Evolutionary conservation across 345 rosid species (phyloP), one percentile per base, ranked within the genome.

Genomic region (Mangifera indica): DNA sequence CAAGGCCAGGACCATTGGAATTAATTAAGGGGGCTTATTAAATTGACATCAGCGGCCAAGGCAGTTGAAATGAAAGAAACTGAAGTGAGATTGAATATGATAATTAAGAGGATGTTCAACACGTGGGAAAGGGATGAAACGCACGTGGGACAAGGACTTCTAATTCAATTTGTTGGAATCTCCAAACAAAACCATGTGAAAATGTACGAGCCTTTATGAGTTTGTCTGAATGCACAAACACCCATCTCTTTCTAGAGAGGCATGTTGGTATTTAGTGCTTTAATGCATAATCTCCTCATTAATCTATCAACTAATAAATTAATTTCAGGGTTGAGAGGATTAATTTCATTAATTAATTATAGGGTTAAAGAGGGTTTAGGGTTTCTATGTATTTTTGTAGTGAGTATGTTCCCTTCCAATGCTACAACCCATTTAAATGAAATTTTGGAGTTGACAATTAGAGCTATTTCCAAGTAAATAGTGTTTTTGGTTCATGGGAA

Each of bases 361-460:
- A n/a, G 37, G 1, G 13, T 29, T 14, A 24, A 69, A 37, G 42
- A 5, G 42, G 42, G 42, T 53, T 51, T 75, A 72, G 32, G 62
- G 68, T 60, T 77, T 74, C 74, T 67, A 81, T 64, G 74, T 52
- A 22, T 60, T 22, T 55, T 17, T 59, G 74, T 48, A 62, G 34
- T 66, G 77, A 73, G 74, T 69, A 61, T 81, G 87, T 66, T 63
- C 59, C 81, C 82, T 80, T 81, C 82, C 29, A 69, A 20, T 59
- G 61, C 74, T 65, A 72, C 82, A 81, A 3, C 5, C 59, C 20
- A 18, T 49, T 32, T 20, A 68, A 21, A 18, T 14, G 2, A 59
- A 67, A 17, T 64, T 63, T 76, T 63, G 74, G 80, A 76, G 37
- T 29, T 79, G 62, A 29, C 66, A 66, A 49, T 14, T 51, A 17